These are phyloP conservation scores for Passiflora organensis DNA, from an alignment of 345 rosid species.

Conservation along the genomic window DNA sequence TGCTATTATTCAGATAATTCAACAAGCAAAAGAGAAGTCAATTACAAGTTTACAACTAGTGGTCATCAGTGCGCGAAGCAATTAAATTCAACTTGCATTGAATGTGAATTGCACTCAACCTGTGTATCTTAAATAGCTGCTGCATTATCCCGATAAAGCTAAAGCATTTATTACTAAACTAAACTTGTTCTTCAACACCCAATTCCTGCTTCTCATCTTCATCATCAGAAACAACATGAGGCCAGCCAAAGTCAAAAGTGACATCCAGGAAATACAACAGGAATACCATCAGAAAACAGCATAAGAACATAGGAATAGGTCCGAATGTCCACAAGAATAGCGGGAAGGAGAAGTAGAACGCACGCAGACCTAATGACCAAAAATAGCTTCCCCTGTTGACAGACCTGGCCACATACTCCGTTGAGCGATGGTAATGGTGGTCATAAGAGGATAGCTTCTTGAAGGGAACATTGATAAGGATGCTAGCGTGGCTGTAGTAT, in stretches of 20 bases:
- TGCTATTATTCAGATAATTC: too few relatives aligned
- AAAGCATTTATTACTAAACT: neutral
- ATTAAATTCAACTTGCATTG: slow-evolving; percentile 15
- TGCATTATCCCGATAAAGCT: neutral
- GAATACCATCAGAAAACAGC: slow-evolving; percentile 52
- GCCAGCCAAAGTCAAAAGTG: slow-evolving; percentile 31
- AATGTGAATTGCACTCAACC: slow-evolving; percentile 4
- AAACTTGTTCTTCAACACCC: neutral
- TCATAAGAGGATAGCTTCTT: slow-evolving; percentile 34
- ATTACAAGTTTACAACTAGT: neutral
- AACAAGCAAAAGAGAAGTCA: neutral
- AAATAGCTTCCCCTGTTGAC: slow-evolving; percentile 81
- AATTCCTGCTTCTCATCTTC: neutral
- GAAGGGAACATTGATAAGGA: slow-evolving; percentile 73
- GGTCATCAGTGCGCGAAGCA: neutral
- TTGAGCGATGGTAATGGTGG: slow-evolving; percentile 34
- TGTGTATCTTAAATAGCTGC: neutral
- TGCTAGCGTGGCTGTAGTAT: slow-evolving; percentile 86
- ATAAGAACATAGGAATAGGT: slow-evolving; percentile 63
- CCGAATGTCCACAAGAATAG: slow-evolving; percentile 88
- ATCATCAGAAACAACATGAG: neutral
- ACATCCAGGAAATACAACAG: slow-evolving; percentile 64
- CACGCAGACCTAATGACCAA: slow-evolving; percentile 85
- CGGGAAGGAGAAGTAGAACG: slow-evolving; percentile 86
- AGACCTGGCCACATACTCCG: slow-evolving; percentile 57